Evolutionary conservation across 2,329 filamentous ascomycete species (phyloP).

Genomic region (Camptophora hylomeconis): DNA sequence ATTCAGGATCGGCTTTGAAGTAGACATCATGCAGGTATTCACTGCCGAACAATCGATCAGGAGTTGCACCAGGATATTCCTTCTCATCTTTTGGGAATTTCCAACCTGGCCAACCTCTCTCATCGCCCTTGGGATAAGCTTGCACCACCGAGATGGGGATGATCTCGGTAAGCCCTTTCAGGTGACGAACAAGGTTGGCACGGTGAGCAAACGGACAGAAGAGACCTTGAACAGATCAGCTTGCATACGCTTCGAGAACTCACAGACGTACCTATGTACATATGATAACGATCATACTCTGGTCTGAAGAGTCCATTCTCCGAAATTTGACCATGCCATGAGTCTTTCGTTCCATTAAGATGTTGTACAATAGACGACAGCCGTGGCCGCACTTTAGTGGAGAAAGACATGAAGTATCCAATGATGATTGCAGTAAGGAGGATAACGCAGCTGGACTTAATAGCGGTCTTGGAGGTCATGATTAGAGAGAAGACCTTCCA

Average conservation of each 20-base stretch:
- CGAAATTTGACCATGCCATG: slow-evolving; percentile 40
- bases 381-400: no score
- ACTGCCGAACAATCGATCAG: slow-evolving; percentile 46
- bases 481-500: no score
- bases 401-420: no score
- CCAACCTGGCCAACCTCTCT: slow-evolving; percentile 51
- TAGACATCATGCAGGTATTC: slow-evolving; percentile 50
- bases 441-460: no score
- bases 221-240: no score
- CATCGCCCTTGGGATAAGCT: slow-evolving; percentile 54
- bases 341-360: slow-evolving; percentile 11
- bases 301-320: slow-evolving; percentile 35
- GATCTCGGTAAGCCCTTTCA: slow-evolving; percentile 43
- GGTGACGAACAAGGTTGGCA: slow-evolving; percentile 42
- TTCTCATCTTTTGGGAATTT: slow-evolving; percentile 40
- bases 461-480: no score
- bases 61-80: slow-evolving; percentile 46
- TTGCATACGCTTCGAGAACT: not conserved
- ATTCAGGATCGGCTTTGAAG: slow-evolving; percentile 46
- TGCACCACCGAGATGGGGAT: slow-evolving; percentile 44
- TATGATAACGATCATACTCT: slow-evolving; percentile 40
- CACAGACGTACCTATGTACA: slow-evolving; percentile 34
- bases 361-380: slow-evolving; percentile 13
- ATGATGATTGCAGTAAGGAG: no score
- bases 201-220: slow-evolving; percentile 56